A percentile compares a stretch with the other conserved stretches of the same genome.
These are phyloP conservation scores for Solanum phureja DNA, from an alignment of 257 asterid species.

Conservation along the genomic window DNA sequence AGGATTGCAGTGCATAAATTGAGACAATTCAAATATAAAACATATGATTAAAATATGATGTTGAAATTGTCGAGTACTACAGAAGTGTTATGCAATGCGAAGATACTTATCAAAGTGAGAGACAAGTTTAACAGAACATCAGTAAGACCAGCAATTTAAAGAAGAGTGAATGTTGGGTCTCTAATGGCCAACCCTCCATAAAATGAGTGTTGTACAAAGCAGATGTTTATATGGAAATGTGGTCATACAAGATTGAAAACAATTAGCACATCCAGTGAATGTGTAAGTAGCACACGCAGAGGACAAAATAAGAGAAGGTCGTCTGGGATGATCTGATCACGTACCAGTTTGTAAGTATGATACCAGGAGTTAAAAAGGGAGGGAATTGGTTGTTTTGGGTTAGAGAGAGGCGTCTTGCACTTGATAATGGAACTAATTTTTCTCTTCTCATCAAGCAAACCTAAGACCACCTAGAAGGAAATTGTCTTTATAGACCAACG, in stretches of 20 bases:
- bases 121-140: not conserved
- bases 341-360: not conserved
- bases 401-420: not conserved
- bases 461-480: not conserved
- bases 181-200: not conserved
- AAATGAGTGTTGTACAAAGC: not conserved
- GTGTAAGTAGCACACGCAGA: not conserved
- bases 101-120: not conserved
- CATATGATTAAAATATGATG: not conserved
- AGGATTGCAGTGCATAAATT: not conserved
- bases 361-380: not conserved
- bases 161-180: not conserved
- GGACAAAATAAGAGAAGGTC: not conserved
- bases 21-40: not conserved
- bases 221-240: not conserved
- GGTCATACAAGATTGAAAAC: not conserved
- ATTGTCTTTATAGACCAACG: not conserved
- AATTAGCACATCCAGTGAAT: not conserved
- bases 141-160: not conserved
- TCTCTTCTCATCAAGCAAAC: not conserved
- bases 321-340: not conserved
- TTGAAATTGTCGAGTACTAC: not conserved
- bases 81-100: not conserved
- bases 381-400: not conserved
- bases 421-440: not conserved